Evolutionary conservation across 2,329 filamentous ascomycete genomes (phyloP).

Genomic region (Ophiocordyceps camponoti-rufipedis): DNA sequence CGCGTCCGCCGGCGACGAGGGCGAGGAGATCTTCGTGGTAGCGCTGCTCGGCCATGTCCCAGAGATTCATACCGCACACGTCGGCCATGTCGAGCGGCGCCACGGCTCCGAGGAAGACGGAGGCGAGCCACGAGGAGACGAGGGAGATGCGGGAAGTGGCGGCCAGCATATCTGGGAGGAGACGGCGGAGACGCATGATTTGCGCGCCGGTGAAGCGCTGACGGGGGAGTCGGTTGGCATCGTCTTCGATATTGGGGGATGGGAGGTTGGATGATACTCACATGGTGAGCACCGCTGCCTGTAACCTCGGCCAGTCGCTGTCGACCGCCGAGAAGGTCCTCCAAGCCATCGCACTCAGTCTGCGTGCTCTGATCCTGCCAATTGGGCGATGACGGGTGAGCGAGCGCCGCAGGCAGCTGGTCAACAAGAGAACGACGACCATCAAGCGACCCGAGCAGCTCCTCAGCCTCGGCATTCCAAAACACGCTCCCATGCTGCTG

Average conservation of each 20-base stretch:
- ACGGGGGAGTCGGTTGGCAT: neutral
- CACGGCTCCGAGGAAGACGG: constrained; percentile 66
- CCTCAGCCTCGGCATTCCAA: constrained; percentile 58
- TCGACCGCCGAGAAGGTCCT: constrained; percentile 47
- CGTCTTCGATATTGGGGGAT: too few relatives aligned
- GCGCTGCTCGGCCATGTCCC: constrained; percentile 59
- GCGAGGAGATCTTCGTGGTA: constrained; percentile 63
- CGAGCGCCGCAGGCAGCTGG: constrained; percentile 57
- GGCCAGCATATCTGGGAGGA: constrained; percentile 64
- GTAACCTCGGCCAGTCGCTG: constrained; percentile 60
- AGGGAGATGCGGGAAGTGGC: constrained; percentile 74
- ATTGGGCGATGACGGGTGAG: constrained; percentile 78
- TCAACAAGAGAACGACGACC: constrained; percentile 43
- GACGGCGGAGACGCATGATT: constrained; percentile 72
- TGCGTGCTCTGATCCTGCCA: constrained; percentile 98
- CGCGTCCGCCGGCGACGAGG: constrained; percentile 45
- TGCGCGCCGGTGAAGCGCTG: constrained; percentile 94
- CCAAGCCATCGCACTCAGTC: constrained; percentile 76
- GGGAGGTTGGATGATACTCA: constrained; percentile 23
- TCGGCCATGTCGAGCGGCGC: constrained; percentile 89
- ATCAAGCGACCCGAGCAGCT: constrained; percentile 42
- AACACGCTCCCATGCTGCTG: constrained; percentile 98
- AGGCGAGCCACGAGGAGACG: constrained; percentile 89
- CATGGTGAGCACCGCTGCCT: constrained; percentile 87
- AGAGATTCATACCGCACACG: constrained; percentile 92